phyloP scores from a whole-genome alignment of 495 filamentous ascomycete species.

The Parathielavia appendiculata region DNA sequence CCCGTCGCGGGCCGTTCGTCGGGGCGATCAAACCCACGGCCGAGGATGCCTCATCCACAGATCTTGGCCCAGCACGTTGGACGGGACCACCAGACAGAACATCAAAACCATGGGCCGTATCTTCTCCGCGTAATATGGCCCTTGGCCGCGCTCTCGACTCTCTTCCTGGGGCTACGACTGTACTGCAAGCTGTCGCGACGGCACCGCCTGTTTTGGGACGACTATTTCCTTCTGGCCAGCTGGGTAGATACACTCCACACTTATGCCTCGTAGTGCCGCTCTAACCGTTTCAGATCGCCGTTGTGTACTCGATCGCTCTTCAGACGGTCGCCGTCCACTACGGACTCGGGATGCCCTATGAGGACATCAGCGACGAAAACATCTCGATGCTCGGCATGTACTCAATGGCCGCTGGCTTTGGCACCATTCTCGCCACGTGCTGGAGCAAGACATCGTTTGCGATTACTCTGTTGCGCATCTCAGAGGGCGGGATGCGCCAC shows the following conservation, averaged over 20 bases:
- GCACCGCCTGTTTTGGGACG: not conserved
- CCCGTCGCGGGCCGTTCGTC: too few species aligned
- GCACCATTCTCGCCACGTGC: constrained; percentile 10
- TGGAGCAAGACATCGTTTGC: constrained; percentile 20
- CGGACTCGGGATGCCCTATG: not conserved
- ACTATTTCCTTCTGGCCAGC: not conserved
- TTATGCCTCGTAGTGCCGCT: not conserved
- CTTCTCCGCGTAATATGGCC: not conserved
- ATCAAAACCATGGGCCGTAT: not conserved
- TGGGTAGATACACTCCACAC: not conserved
- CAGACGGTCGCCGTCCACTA: not conserved
- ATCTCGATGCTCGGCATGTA: not conserved
- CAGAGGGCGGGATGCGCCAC: not conserved
- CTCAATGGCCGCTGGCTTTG: not conserved
- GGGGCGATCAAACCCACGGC: not conserved
- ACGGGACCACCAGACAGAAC: not conserved
- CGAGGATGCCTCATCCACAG: not conserved
- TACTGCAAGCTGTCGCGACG: constrained; percentile 3
- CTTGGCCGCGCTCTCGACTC: not conserved
- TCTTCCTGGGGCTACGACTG: not conserved
- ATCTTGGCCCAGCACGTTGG: not conserved
- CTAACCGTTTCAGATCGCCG: not conserved
- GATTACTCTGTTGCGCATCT: constrained; percentile 13
- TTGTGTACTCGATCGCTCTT: not conserved
- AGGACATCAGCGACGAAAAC: not conserved